Conservation (phyloP, 352 stramenopile species). For the Globisporangium camurandrum region DNA sequence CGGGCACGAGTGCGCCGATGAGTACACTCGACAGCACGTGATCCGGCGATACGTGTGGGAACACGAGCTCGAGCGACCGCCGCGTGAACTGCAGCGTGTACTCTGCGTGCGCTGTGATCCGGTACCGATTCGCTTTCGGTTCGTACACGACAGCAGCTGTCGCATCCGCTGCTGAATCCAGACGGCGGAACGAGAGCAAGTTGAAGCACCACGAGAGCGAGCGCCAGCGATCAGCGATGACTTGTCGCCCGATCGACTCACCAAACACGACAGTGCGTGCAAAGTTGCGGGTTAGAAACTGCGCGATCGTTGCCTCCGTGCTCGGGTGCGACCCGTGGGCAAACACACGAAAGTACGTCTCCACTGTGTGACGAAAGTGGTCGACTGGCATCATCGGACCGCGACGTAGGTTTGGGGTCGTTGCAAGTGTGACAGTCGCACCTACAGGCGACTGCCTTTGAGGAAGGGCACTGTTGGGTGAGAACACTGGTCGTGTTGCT, state of each 20-base stretch:
- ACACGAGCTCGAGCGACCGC: slow-evolving; percentile 12
- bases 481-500: no score
- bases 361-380: slow-evolving; percentile 8
- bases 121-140: slow-evolving; percentile 7
- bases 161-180: not conserved
- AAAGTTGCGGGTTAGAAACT: slow-evolving; percentile 10
- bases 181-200: slow-evolving; percentile 7
- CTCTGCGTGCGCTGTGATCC: slow-evolving; percentile 6
- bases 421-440: not conserved
- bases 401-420: no score
- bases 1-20: slow-evolving; percentile 5
- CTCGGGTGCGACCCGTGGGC: slow-evolving; percentile 2
- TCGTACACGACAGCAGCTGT: slow-evolving; percentile 4
- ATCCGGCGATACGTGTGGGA: slow-evolving; percentile 6
- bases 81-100: slow-evolving; percentile 10
- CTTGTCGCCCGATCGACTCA: slow-evolving; percentile 1
- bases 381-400: slow-evolving; percentile 9
- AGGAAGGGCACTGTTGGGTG: not conserved
- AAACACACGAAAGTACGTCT: slow-evolving; percentile 9
- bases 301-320: not conserved
- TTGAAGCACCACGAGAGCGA: slow-evolving; percentile 15
- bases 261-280: slow-evolving; percentile 5
- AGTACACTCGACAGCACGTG: not conserved
- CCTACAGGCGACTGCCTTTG: not conserved
- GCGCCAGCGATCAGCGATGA: slow-evolving; percentile 13